A percentile compares a stretch with the other conserved stretches of the same genome.
These are phyloP conservation scores for Inosperma sp. DNA, from an alignment of 768 basidiomycete species.

Conservation along the genomic window DNA sequence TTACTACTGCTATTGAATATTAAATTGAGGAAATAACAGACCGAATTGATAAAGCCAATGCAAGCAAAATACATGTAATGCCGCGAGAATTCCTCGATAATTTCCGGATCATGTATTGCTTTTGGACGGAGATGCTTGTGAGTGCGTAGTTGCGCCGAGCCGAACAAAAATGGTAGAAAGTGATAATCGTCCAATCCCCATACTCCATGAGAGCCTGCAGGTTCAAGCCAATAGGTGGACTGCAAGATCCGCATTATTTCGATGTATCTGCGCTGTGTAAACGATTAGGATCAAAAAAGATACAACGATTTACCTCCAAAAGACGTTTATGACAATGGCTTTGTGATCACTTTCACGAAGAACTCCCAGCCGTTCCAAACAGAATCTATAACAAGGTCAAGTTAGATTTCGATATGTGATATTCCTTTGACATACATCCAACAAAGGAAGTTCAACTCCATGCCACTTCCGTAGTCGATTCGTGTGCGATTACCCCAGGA, in stretches of 20 bases:
- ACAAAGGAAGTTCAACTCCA: constrained; percentile 97
- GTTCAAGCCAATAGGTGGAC: constrained; percentile 95
- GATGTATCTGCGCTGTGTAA: constrained; percentile 61
- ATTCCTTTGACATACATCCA: constrained; percentile 68
- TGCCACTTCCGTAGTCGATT: constrained; percentile 99
- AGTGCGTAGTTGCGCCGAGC: constrained; percentile 73
- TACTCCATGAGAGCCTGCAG: constrained; percentile 97
- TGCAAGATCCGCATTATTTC: constrained; percentile 81
- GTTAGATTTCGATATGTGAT: not conserved
- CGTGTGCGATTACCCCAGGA: constrained; percentile 88
- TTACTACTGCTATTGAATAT: no score
- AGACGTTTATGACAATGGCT: constrained; percentile 75
- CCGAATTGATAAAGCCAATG: constrained; percentile 93
- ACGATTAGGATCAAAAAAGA: not conserved
- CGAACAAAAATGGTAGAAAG: constrained; percentile 88
- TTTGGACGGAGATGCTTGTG: constrained; percentile 91
- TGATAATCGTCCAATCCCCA: constrained; percentile 98
- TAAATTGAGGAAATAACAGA: constrained; percentile 39
- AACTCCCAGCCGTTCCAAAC: constrained; percentile 68
- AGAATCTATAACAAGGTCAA: constrained; percentile 52
- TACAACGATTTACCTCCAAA: constrained; percentile 67
- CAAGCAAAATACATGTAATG: constrained; percentile 98
- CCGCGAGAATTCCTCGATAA: constrained; percentile 86
- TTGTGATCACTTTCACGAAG: constrained; percentile 60
- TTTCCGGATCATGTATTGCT: constrained; percentile 86